Evolutionary conservation across 257 asterid genomes (phyloP), one percentile per base, ranked within the genome.

Genomic region (Jacaranda copaia): DNA sequence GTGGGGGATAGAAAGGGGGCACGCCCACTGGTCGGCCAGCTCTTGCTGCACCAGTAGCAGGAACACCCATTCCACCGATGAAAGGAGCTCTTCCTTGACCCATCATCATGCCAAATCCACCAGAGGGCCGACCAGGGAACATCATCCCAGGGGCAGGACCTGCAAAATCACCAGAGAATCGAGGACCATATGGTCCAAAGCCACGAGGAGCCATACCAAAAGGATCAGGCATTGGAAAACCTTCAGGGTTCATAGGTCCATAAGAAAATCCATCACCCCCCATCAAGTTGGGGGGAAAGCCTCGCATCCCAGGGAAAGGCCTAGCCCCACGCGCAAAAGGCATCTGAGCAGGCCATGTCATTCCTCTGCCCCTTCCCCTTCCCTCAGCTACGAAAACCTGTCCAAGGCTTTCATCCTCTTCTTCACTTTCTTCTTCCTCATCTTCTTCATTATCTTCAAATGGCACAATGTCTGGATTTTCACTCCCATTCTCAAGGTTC

Each of bases 381-480:
- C 97, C 95, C 77, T 83, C 90, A 56, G 81, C 85, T 62, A 80
- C 92, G 4, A 85, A 86, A 18, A 32, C 88, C 68, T 83, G 92
- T 14, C 85, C 88, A 46, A 70, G 81, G 81, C 75, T 85, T 84
- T 91, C 97, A 19, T 93, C 95, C 72, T 91, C 97, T 72, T 93
- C 97, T 72, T 91, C 96, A 48, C 91, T 86, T 84, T 91, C 98
- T 70, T 91, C 98, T 81, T 93, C 98, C 63, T 92, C 97, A 81
- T 93, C 98, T 78, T 93, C 97, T 83, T 93, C 97, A 53, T 93
- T 89, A 78, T 93, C 96, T 82, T 91, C 98, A 51, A 93, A 93
- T 20, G 94, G 94, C 45, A 90, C 93, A 62, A 93, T 90, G 75
- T 93, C 96, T 19, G 97, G 97, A 70, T 89, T 88, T 80, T 87